Base-by-base conservation (phyloP, 2,329 filamentous ascomycete species). In the Beauveria brongniartii region DNA sequence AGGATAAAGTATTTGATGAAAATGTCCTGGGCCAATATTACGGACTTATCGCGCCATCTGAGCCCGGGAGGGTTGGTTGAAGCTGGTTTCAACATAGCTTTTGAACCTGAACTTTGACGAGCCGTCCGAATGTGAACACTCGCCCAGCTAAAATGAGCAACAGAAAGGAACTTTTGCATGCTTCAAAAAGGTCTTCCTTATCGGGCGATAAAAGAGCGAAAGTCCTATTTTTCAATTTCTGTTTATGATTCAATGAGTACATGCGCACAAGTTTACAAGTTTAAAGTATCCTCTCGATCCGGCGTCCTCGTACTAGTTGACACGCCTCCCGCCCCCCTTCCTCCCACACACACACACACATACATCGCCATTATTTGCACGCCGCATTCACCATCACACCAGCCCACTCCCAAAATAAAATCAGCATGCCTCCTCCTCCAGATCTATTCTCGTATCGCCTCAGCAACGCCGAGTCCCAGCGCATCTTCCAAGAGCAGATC, bases 1-100 rank as follows among this genome's bases (percentile, higher is more conserved):
- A 94, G 77, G 91, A 96, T 28, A 28, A 7, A 1, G 74, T 89
- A 93, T 70, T 76, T 81, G 22, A 22, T 83, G 7, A 44, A 44
- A 22, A 3, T 2, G 8, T 22, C 8, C 9, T 24, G 24, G 9
- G 6, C 2, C 55, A 90, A 90, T 79, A 65, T 10, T 26, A 26
- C 44, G 12, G 44, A 8, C 30, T 34, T 3, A 12, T 5, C 10
- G 10, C 8, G 3, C 10, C 30, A 34, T 12, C 10, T 34, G 30
- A 34, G 10, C 10, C 10, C 4, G 3, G 10, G 10, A 12, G 22
- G 3, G 30, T 4, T 12, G 10, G 10, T 34, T 34, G 30, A 34
- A 12, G 10, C 4, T 34, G 12, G 12, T 34, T 14, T 14, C 1
- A 12, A 5, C 4, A 34, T 14, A 34, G 10, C 30, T 34, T 34